Evolutionary conservation across 192 early-diverging fungal genomes (phyloP), one percentile per base, ranked within the genome.

Genomic region (Obelidium mucronatum): DNA sequence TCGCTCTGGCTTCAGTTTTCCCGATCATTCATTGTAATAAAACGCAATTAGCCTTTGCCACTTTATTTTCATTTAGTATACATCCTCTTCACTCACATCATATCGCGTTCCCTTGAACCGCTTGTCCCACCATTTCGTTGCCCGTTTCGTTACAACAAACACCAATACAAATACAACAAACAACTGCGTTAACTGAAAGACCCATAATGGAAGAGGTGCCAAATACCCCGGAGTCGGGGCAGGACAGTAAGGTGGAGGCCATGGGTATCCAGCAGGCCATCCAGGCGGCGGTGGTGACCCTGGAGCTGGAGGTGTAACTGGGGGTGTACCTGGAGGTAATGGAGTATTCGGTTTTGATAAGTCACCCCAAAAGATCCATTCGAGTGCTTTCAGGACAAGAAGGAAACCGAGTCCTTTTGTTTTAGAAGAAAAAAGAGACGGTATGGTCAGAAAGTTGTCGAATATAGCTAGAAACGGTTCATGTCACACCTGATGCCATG

Each of bases 321-420:
- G n/a, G n/a, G n/a, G 61, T 37, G 61, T 64, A 3, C 34, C 37
- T 6, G 61, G 61, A 13, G 61, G 24, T 33, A 35, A 0, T 64
- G 61, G 11, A 8, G 61, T 35, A 37, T 19, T 6, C 17, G 61
- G 34, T 4, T 24, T 59, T 26, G 56, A 8, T 59, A 6, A 13
- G 17, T 13, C 17, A 30, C 13, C 31, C 24, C n/a, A 64, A 4
- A 64, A 33, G 15, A 64, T 33, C 34, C 61, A 39, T 35, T 64
- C 61, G 24, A 64, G 11, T 6, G 28, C 6, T 30, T 24, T 26
- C 17, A 59, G 56, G 13, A 59, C 13, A 30, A 59, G 56, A 59
- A 59, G 56, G 56, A 59, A 59, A 51, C 17, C 56, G 56, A 59
- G 56, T n/a, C n/a, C n/a, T n/a, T n/a, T n/a, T n/a, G n/a, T n/a